phyloP scores from a whole-genome alignment of 2,329 filamentous ascomycete genomes.

The Beauveria scarabaeidicola region DNA sequence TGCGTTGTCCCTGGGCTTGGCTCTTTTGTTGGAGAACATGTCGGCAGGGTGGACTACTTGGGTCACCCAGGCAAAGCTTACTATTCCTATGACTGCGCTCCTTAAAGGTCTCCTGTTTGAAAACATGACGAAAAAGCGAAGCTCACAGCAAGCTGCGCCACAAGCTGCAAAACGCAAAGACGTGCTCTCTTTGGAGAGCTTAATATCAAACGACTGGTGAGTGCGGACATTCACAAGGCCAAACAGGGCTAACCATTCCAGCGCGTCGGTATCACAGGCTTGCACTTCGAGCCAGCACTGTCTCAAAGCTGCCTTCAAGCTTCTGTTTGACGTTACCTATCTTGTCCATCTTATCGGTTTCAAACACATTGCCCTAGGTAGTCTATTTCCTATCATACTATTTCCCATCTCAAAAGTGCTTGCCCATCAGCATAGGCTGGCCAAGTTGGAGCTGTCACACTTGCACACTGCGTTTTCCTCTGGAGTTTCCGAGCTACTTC shows the following conservation, averaged over 20 bases:
- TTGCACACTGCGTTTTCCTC: slow-evolving; percentile 1
- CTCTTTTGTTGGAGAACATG: slow-evolving; percentile 44
- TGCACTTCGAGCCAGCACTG: slow-evolving; percentile 5
- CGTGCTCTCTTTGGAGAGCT: neutral
- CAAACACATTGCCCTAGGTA: slow-evolving; percentile 8
- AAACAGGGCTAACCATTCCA: neutral
- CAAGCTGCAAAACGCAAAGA: neutral
- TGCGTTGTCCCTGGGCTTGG: slow-evolving; percentile 42
- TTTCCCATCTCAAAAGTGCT: slow-evolving; percentile 9
- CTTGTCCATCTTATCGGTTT: slow-evolving; percentile 7
- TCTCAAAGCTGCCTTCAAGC: slow-evolving; percentile 3
- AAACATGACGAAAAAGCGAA: neutral
- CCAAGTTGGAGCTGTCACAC: neutral
- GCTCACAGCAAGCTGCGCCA: neutral
- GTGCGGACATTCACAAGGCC: neutral
- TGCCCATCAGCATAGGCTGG: neutral
- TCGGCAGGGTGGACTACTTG: slow-evolving; percentile 4
- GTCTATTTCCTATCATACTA: neutral
- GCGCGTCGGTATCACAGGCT: neutral
- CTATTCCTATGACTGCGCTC: neutral
- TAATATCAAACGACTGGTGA: slow-evolving; percentile 5
- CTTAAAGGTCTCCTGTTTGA: slow-evolving; percentile 11
- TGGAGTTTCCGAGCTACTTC: slow-evolving; percentile 7
- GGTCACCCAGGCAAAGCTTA: neutral
- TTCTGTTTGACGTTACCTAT: slow-evolving; percentile 10